Conservation (phyloP, 2,329 filamentous ascomycete species). For the Clarireedia paspali region DNA sequence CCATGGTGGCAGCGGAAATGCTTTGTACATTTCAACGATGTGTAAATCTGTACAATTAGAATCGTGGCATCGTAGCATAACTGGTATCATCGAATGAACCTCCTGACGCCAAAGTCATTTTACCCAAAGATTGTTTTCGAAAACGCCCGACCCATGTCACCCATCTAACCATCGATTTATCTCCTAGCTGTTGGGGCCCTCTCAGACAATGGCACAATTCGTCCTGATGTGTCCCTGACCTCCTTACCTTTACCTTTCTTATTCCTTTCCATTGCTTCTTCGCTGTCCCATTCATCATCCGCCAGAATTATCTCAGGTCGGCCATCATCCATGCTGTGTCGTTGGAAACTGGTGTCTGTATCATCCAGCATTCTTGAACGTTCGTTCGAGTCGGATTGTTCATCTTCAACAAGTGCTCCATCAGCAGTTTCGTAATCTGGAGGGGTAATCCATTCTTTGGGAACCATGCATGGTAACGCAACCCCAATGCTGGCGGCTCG, state of each 20-base stretch:
- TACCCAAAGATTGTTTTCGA: conserved; percentile 10
- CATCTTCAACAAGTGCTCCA: conserved; percentile 53
- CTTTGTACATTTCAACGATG: conserved; percentile 11
- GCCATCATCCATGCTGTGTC: conserved; percentile 24
- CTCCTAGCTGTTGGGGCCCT: conserved; percentile 35
- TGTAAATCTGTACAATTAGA: conserved; percentile 10
- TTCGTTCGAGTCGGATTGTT: conserved; percentile 42
- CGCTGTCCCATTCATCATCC: conserved; percentile 36
- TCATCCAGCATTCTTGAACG: conserved; percentile 48
- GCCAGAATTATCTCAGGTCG: not conserved
- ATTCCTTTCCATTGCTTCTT: conserved; percentile 35
- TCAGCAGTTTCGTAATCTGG: conserved; percentile 69
- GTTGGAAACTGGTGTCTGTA: conserved; percentile 21
- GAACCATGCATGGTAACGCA: conserved; percentile 74
- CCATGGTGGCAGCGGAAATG: not conserved
- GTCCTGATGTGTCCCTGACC: conserved; percentile 42
- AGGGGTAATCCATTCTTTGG: conserved; percentile 72
- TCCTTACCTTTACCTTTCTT: conserved; percentile 31
- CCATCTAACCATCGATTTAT: not conserved
- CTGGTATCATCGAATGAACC: conserved; percentile 16
- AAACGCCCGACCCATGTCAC: conserved; percentile 1
- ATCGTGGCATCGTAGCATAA: conserved; percentile 13
- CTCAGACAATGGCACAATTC: conserved; percentile 44
- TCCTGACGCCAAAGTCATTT: conserved; percentile 6
- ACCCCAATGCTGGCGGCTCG: conserved; percentile 77